Evolutionary conservation across 495 filamentous ascomycete genomes (phyloP), one percentile per base, ranked within the genome.

Genomic region (Aspergillus mulundensis): DNA sequence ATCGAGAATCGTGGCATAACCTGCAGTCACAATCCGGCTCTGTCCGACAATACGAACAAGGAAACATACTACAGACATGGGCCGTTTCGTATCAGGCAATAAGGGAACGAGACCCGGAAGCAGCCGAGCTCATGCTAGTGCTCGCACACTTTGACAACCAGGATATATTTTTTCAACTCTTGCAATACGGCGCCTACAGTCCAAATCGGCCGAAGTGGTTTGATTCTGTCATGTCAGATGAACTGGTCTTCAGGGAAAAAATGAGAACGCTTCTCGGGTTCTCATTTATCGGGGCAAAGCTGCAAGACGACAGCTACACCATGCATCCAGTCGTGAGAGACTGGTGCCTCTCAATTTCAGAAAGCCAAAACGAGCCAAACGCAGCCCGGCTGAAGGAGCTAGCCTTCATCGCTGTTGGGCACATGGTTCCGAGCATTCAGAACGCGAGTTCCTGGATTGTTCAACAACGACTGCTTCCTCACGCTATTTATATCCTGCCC

Each of bases 151-250:
- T 80, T 45, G 71, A 78, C 59, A 78, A 77, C 57, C 72, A 75
- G 54, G 77, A 81, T 64, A 65, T 80, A 36, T 81, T 76, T 77
- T 78, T 70, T 55, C 71, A 77, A 53, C 66, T 81, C 47, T 16
- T 76, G 16, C n/a, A 59, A 21, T 43, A 52, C 49, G 55, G 57
- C 16, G 15, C 8, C 1, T 0, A 65, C 46, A 42, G 47, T 55
- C 58, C 53, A 1, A 7, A 61, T n/a, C 30, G 56, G 1, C 71
- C 67, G 0, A 7, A 10, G 8, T 77, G 67, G 73, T 58, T 75
- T 15, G 14, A 60, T 61, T 54, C 51, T 16, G 49, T 60, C 11
- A 59, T 65, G 48, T 61, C 61, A 51, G 61, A 59, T 30, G 58
- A 59, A 53, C 54, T 76, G 3, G 45, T 42, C 18, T 76, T 77